Percentiles rank a stretch among this genome's conserved stretches.
Conservation (phyloP, 805 yeast genomes). For the Starmerella lactis-condensi region DNA sequence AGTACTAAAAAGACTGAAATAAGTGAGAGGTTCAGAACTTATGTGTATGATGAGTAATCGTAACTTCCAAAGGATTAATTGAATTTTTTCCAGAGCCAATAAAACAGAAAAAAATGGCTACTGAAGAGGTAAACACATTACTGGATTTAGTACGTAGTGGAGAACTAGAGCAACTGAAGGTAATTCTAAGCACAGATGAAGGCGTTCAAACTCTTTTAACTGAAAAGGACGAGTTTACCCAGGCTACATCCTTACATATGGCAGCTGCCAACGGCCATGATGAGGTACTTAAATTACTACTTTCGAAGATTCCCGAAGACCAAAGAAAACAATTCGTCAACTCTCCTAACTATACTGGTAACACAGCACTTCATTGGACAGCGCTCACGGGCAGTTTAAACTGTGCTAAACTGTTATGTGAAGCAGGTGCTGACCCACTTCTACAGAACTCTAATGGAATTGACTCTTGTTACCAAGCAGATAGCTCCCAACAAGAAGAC, state of each 20-base stretch:
- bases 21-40: background rate
- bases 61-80: too few relatives aligned
- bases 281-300: constrained; percentile 43
- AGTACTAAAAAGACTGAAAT: background rate
- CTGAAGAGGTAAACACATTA: constrained; percentile 26
- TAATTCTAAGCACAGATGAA: constrained; percentile 36
- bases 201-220: constrained; percentile 24
- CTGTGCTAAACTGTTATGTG: constrained; percentile 51
- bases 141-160: constrained; percentile 68
- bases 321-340: constrained; percentile 27
- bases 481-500: constrained; percentile 51
- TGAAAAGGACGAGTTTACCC: constrained; percentile 46
- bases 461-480: constrained; percentile 81
- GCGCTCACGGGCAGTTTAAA: constrained; percentile 68
- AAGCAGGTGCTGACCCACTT: constrained; percentile 67
- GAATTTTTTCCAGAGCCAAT: background rate
- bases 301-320: constrained; percentile 29
- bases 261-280: constrained; percentile 88
- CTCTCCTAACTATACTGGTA: constrained; percentile 57
- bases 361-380: constrained; percentile 96
- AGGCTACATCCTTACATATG: constrained; percentile 74
- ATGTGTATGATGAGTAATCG: too few relatives aligned
- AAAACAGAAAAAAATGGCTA: background rate
- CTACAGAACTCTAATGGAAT: constrained; percentile 55
- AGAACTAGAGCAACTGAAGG: constrained; percentile 57